These are phyloP conservation scores for Annulohypoxylon bovei DNA, from an alignment of 495 filamentous ascomycete genomes.

Conservation along the genomic window DNA sequence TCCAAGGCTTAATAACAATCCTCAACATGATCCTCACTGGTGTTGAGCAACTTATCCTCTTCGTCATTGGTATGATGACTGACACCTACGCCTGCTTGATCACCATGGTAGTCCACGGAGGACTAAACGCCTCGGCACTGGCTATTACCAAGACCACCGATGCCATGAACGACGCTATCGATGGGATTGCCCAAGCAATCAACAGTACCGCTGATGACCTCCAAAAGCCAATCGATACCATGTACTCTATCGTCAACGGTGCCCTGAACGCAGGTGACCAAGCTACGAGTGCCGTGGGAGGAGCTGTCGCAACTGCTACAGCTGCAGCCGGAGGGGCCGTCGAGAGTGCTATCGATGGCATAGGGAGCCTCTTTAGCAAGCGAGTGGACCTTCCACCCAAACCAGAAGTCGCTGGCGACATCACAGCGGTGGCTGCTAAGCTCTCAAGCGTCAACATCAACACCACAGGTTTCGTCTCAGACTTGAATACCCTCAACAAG, in stretches of 20 bases:
- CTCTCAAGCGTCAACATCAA: conserved; percentile 76
- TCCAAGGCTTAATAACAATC: conserved; percentile 78
- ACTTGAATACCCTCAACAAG: conserved; percentile 72
- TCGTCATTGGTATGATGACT: conserved; percentile 88
- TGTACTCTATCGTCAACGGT: conserved; percentile 68
- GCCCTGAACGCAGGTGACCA: conserved; percentile 49
- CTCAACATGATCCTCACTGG: conserved; percentile 80
- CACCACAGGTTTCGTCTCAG: conserved; percentile 68
- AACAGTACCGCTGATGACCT: conserved; percentile 64
- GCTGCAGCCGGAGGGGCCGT: conserved; percentile 63
- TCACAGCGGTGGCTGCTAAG: conserved; percentile 57
- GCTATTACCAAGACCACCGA: conserved; percentile 76
- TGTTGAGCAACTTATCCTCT: conserved; percentile 87
- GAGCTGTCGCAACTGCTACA: conserved; percentile 58
- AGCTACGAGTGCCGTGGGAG: conserved; percentile 63
- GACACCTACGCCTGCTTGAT: conserved; percentile 89
- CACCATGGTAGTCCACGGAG: conserved; percentile 79
- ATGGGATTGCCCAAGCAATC: conserved; percentile 71
- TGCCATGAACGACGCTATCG: conserved; percentile 77
- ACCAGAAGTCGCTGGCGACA: conserved; percentile 67
- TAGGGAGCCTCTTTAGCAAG: conserved; percentile 41
- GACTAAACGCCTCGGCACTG: conserved; percentile 72
- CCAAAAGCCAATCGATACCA: conserved; percentile 68
- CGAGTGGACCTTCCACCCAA: conserved; percentile 49
- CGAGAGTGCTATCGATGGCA: conserved; percentile 41